Conservation (phyloP, 1,139 yeast species). For the Debaryomycetaceae sp. region DNA sequence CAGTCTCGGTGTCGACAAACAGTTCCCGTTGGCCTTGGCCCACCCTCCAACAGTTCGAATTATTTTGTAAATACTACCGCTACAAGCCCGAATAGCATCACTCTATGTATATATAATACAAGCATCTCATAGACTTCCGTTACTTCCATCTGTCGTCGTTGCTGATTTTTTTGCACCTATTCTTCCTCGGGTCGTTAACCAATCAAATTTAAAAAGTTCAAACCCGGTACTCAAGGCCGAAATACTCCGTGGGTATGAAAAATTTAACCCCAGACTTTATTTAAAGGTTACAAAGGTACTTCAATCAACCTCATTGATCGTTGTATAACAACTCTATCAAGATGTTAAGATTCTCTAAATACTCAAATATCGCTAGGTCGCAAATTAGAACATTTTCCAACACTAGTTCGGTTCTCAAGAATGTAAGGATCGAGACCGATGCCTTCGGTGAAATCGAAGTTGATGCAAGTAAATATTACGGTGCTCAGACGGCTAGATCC, state of each 20-base stretch:
- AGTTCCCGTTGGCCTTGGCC: conserved; percentile 27
- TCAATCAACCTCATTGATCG: not conserved
- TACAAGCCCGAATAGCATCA: not conserved
- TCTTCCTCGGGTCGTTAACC: conserved; percentile 7
- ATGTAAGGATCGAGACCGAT: conserved; percentile 78
- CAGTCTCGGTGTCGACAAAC: not conserved
- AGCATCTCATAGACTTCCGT: not conserved
- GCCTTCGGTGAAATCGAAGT: conserved; percentile 97
- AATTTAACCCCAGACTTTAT: conserved; percentile 12
- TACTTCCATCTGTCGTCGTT: too few species aligned
- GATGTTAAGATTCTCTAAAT: conserved; percentile 29
- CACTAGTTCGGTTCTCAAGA: conserved; percentile 20
- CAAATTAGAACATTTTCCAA: conserved; percentile 28
- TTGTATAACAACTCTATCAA: conserved; percentile 2
- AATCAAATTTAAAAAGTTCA: conserved; percentile 10
- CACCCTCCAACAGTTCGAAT: conserved; percentile 12
- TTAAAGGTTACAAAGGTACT: not conserved
- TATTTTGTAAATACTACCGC: not conserved
- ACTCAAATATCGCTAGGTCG: conserved; percentile 13
- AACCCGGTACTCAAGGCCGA: conserved; percentile 6
- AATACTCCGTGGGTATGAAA: conserved; percentile 5
- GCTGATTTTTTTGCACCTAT: not conserved
- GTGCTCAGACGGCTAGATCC: conserved; percentile 97
- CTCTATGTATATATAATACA: too few species aligned
- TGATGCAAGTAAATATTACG: conserved; percentile 84